phyloP scores from a whole-genome alignment of 2,329 filamentous ascomycete genomes.

The Juglanconis juglandina region DNA sequence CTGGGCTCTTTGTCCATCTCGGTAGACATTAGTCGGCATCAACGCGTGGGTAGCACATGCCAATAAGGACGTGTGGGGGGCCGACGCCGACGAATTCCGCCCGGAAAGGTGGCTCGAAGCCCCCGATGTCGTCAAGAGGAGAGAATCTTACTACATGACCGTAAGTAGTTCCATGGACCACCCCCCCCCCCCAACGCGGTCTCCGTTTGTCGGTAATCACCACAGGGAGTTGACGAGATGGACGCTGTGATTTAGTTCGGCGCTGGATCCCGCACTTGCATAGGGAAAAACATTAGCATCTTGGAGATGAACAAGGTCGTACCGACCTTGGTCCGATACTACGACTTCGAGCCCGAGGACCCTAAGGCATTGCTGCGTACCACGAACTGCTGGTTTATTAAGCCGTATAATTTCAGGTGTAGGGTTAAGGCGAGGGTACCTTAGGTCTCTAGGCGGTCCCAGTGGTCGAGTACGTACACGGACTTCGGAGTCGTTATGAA shows the following conservation, averaged over 20 bases:
- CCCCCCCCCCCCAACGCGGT: too few species aligned
- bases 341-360: slow-evolving; percentile 27
- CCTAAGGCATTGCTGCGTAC: too few species aligned
- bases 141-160: slow-evolving; percentile 24
- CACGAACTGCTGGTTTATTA: too few species aligned
- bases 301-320: slow-evolving; percentile 43
- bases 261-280: slow-evolving; percentile 34
- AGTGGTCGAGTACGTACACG: too few species aligned
- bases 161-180: not conserved
- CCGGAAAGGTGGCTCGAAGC: slow-evolving; percentile 48
- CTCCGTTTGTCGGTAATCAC: not conserved
- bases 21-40: slow-evolving; percentile 40
- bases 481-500: too few species aligned
- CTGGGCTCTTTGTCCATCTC: slow-evolving; percentile 33
- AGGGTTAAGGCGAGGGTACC: too few species aligned
- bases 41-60: slow-evolving; percentile 38
- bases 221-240: not conserved
- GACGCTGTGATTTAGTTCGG: slow-evolving; percentile 15
- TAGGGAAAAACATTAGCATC: slow-evolving; percentile 41
- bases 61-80: slow-evolving; percentile 33
- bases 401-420: too few species aligned
- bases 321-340: slow-evolving; percentile 33
- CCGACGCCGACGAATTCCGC: slow-evolving; percentile 39
- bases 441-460: too few species aligned
- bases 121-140: slow-evolving; percentile 25